A percentile compares a stretch with the other conserved stretches of the same genome.
These are phyloP conservation scores for Salix udensis DNA, from an alignment of 345 rosid genomes.

Conservation along the genomic window DNA sequence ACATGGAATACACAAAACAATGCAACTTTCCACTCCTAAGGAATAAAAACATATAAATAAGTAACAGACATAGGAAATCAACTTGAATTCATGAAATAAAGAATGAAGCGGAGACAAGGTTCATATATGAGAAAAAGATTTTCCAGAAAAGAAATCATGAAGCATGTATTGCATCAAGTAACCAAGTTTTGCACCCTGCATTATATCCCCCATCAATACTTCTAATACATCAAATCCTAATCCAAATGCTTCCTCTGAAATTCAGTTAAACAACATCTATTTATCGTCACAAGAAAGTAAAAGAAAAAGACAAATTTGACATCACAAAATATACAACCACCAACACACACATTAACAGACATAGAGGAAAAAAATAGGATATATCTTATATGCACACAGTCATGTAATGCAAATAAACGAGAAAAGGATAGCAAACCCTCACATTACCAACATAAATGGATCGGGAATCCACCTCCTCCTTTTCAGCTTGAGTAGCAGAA, in stretches of 20 bases:
- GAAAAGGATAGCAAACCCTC: constrained; percentile 40
- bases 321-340: not conserved
- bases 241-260: not conserved
- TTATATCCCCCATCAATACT: not conserved
- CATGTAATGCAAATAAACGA: not conserved
- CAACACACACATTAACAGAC: not conserved
- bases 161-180: not conserved
- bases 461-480: constrained; percentile 96
- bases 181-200: not conserved
- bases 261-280: not conserved
- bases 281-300: not conserved
- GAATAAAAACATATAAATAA: not conserved
- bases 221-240: not conserved
- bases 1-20: not conserved
- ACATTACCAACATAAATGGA: constrained; percentile 98
- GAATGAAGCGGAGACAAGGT: not conserved
- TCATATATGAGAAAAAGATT: not conserved
- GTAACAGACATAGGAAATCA: not conserved
- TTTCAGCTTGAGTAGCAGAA: constrained; percentile 75
- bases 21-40: not conserved
- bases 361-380: not conserved
- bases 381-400: not conserved
- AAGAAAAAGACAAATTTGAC: not conserved
- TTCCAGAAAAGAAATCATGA: not conserved
- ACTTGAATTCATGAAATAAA: not conserved